Conservation (phyloP, 1,284 basidiomycete species). For the Fomitiporia mediterranea region DNA sequence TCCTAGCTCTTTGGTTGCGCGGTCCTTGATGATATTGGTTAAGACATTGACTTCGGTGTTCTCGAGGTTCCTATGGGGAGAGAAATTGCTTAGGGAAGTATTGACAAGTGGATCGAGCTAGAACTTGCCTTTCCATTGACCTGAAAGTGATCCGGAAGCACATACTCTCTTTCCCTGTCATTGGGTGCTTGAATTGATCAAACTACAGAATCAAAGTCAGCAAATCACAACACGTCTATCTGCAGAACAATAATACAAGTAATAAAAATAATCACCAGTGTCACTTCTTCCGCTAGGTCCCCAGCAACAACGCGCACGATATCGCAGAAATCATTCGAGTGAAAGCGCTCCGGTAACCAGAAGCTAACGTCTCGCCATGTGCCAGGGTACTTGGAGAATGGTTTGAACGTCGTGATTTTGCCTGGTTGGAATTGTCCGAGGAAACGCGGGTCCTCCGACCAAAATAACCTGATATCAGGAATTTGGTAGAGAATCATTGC, state of each 20-base stretch:
- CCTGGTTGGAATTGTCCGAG: constrained; percentile 78
- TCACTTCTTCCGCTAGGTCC: constrained; percentile 89
- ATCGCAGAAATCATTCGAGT: constrained; percentile 98
- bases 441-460: constrained; percentile 90
- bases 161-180: constrained; percentile 73
- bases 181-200: constrained; percentile 90
- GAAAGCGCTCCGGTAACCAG: constrained; percentile 72
- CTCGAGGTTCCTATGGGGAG: constrained; percentile 63
- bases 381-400: constrained; percentile 87
- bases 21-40: constrained; percentile 54
- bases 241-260: neutral
- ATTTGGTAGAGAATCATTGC: constrained; percentile 98
- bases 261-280: constrained; percentile 55
- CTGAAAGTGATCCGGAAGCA: constrained; percentile 95
- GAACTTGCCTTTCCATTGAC: constrained; percentile 85
- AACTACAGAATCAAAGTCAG: constrained; percentile 47
- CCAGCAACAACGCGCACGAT: constrained; percentile 89
- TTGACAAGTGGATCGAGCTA: constrained; percentile 9
- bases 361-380: constrained; percentile 91
- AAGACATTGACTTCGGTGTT: constrained; percentile 87
- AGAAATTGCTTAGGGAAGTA: neutral
- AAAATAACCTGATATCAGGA: constrained; percentile 99
- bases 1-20: constrained; percentile 56
- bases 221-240: neutral
- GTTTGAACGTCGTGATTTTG: constrained; percentile 76